Percentiles rank a stretch among this genome's conserved stretches.
Evolutionary conservation across 1,284 basidiomycete species (phyloP).

Genomic region (Cryptococcus neoformans): DNA sequence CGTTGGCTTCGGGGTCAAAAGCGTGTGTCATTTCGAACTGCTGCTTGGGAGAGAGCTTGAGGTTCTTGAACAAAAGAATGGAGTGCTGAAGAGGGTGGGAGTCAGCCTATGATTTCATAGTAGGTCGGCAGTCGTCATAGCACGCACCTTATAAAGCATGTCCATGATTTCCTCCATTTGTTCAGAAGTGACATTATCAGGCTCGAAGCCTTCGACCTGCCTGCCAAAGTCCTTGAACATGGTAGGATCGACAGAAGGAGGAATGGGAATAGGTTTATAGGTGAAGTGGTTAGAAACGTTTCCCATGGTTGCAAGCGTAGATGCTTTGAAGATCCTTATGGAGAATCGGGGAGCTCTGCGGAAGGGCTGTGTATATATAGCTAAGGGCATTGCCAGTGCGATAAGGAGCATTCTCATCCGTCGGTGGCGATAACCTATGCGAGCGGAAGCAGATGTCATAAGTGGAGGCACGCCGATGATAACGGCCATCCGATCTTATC

Average conservation of each 20-base stretch:
- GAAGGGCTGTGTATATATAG: too few species aligned
- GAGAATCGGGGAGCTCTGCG: too few species aligned
- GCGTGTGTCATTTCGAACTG: conserved; percentile 78
- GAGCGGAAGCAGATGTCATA: too few species aligned
- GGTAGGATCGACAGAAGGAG: conserved; percentile 59
- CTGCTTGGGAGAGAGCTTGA: conserved; percentile 68
- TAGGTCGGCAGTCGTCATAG: background rate
- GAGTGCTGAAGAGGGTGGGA: conserved; percentile 56
- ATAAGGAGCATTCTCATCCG: too few species aligned
- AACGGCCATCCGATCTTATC: background rate
- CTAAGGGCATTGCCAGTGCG: too few species aligned
- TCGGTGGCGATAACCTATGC: background rate
- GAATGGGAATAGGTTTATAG: conserved; percentile 56
- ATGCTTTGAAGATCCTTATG: too few species aligned
- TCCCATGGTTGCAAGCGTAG: background rate
- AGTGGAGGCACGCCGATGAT: background rate
- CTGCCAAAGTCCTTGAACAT: conserved; percentile 63
- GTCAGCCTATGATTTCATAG: background rate
- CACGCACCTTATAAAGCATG: conserved; percentile 62
- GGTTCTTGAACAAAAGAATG: conserved; percentile 68
- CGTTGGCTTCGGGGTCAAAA: conserved; percentile 68
- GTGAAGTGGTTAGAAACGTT: conserved; percentile 8
- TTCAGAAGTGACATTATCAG: conserved; percentile 55
- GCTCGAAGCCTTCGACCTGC: conserved; percentile 61
- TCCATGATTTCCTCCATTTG: conserved; percentile 60